Conservation (phyloP, 2,329 filamentous ascomycete species). For the Paraphaeosphaeria minitans region DNA sequence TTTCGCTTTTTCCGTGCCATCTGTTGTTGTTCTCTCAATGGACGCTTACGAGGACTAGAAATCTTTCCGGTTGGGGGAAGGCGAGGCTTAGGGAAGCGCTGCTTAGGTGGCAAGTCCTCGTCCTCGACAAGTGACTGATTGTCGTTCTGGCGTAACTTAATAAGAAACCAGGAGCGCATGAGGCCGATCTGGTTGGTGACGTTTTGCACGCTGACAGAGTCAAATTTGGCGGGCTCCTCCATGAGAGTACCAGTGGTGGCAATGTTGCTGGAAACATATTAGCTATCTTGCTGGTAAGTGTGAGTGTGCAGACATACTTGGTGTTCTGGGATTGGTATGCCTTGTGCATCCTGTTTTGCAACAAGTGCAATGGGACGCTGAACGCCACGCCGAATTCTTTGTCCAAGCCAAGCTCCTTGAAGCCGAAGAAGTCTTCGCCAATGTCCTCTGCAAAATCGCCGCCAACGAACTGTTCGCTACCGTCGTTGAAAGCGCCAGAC, state of each 20-base stretch:
- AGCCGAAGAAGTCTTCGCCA: slow-evolving; percentile 98
- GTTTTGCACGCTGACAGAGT: slow-evolving; percentile 79
- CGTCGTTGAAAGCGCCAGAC: slow-evolving; percentile 90
- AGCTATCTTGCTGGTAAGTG: slow-evolving; percentile 20
- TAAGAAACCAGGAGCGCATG: slow-evolving; percentile 87
- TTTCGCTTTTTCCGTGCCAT: slow-evolving; percentile 90
- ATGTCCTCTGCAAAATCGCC: slow-evolving; percentile 98
- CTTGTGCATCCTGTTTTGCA: slow-evolving; percentile 87
- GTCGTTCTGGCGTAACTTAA: slow-evolving; percentile 82
- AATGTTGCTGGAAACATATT: slow-evolving; percentile 58
- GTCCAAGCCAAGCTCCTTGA: slow-evolving; percentile 91
- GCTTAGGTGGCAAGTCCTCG: slow-evolving; percentile 91
- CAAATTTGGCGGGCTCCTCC: slow-evolving; percentile 69
- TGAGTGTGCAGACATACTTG: slow-evolving; percentile 49
- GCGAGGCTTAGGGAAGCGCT: slow-evolving; percentile 69
- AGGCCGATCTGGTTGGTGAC: slow-evolving; percentile 82
- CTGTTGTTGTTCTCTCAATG: slow-evolving; percentile 79
- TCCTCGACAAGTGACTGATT: slow-evolving; percentile 88
- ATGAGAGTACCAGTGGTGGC: slow-evolving; percentile 67
- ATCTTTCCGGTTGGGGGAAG: slow-evolving; percentile 82
- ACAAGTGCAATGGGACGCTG: slow-evolving; percentile 88
- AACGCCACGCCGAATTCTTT: slow-evolving; percentile 88
- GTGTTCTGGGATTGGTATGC: slow-evolving; percentile 79
- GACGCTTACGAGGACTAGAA: slow-evolving; percentile 79
- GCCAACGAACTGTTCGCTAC: slow-evolving; percentile 93